These are phyloP conservation scores for Vanilla planifolia DNA, from an alignment of 106 monocot species.

Conservation along the genomic window DNA sequence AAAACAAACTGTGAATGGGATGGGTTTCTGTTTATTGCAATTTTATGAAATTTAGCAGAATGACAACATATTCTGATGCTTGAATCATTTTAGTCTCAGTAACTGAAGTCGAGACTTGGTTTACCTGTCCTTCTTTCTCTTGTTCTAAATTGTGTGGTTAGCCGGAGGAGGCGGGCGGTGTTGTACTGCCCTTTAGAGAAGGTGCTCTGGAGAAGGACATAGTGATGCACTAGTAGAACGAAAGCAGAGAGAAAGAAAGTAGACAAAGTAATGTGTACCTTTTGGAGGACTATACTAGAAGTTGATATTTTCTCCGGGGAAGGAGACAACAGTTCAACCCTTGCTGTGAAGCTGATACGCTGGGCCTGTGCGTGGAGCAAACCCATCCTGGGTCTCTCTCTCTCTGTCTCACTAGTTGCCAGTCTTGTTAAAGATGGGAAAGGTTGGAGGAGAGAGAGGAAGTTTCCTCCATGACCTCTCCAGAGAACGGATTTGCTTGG, in stretches of 20 bases:
- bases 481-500: conserved; percentile 11
- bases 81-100: background rate
- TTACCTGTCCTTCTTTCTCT: conserved; percentile 9
- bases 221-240: conserved; percentile 2
- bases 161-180: background rate
- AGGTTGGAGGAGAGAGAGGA: background rate
- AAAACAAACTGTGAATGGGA: too few relatives aligned
- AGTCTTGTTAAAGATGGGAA: background rate
- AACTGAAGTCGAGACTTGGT: background rate
- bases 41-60: too few relatives aligned
- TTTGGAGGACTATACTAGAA: background rate
- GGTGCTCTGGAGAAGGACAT: conserved; percentile 6
- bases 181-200: conserved; percentile 22
- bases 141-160: conserved; percentile 1
- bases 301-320: conserved; percentile 12
- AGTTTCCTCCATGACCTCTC: background rate
- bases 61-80: background rate
- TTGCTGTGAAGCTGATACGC: conserved; percentile 17
- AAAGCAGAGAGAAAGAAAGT: background rate
- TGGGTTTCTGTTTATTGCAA: too few relatives aligned
- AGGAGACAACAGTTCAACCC: background rate
- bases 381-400: conserved; percentile 5
- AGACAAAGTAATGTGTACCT: too few relatives aligned
- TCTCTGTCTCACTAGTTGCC: background rate
- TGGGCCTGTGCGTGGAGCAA: conserved; percentile 10